phyloP scores from a whole-genome alignment of 768 basidiomycete species.

The Podaxis sp. region DNA sequence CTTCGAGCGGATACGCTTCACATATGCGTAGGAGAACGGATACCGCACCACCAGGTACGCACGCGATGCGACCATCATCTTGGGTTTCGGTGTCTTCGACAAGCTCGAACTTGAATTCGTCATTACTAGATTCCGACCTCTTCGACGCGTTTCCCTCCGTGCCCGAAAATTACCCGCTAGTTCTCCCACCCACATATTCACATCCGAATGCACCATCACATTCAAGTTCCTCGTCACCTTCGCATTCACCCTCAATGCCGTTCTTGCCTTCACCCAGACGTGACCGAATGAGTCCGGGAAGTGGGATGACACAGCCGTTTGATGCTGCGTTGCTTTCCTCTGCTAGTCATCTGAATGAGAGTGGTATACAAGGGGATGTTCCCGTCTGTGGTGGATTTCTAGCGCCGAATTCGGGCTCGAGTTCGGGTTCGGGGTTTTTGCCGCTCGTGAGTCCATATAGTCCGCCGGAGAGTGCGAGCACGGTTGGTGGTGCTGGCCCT shows the following conservation, averaged over 20 bases:
- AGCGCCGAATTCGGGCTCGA: not conserved
- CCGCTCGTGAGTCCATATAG: slow-evolving; percentile 2
- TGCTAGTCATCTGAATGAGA: slow-evolving; percentile 35
- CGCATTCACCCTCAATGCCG: not conserved
- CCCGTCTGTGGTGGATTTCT: not conserved
- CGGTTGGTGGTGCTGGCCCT: not conserved
- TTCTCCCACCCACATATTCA: slow-evolving; percentile 6
- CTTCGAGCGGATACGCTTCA: slow-evolving; percentile 3
- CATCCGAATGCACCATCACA: not conserved
- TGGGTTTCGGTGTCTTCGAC: slow-evolving; percentile 42
- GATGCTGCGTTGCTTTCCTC: slow-evolving; percentile 42
- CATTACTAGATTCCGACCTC: slow-evolving; percentile 50
- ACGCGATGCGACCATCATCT: slow-evolving; percentile 31
- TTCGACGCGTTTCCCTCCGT: slow-evolving; percentile 75
- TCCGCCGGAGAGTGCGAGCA: not conserved
- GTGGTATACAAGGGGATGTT: not conserved
- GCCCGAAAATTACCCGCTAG: slow-evolving; percentile 41
- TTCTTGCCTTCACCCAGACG: slow-evolving; percentile 4
- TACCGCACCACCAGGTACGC: not conserved
- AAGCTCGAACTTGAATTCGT: slow-evolving; percentile 37
- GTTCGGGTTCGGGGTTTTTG: not conserved
- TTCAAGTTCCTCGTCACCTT: not conserved
- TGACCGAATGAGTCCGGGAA: slow-evolving; percentile 8
- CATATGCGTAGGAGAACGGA: slow-evolving; percentile 1
- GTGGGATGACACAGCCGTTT: slow-evolving; percentile 21